phyloP scores from a whole-genome alignment of 2,329 filamentous ascomycete genomes.

The Talaromyces atroroseus region DNA sequence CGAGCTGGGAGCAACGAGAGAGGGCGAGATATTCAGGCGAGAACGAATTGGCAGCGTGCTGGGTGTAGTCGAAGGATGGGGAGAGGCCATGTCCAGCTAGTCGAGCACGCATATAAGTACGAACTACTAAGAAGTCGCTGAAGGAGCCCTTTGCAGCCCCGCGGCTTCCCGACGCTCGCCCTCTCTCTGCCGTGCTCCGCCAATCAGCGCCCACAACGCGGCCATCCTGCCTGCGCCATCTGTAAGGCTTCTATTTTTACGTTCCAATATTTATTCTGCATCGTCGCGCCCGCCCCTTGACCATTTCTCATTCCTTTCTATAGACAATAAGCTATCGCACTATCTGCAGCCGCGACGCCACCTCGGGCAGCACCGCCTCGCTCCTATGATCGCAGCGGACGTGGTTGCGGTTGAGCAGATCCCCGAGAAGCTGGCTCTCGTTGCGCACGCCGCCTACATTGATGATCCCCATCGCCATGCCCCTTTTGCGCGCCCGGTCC shows the following conservation, averaged over 20 bases:
- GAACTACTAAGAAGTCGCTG: too few relatives aligned
- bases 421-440: slow-evolving; percentile 37
- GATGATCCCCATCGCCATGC: slow-evolving; percentile 79
- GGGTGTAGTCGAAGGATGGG: slow-evolving; percentile 16
- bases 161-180: slow-evolving; percentile 9
- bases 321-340: background rate
- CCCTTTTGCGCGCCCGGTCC: slow-evolving; percentile 72
- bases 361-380: slow-evolving; percentile 37
- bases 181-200: background rate
- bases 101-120: background rate
- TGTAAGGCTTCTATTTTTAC: slow-evolving; percentile 2
- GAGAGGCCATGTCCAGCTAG: background rate
- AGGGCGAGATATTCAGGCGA: slow-evolving; percentile 19
- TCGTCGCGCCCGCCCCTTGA: too few relatives aligned
- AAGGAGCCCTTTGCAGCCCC: slow-evolving; percentile 19
- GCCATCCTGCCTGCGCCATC: too few relatives aligned
- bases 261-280: background rate
- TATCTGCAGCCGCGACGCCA: slow-evolving; percentile 26
- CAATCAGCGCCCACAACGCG: slow-evolving; percentile 1
- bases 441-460: slow-evolving; percentile 59
- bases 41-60: slow-evolving; percentile 20
- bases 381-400: slow-evolving; percentile 40
- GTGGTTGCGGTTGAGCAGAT: slow-evolving; percentile 23
- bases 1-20: slow-evolving; percentile 32
- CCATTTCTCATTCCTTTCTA: background rate